Evolutionary conservation across 768 basidiomycete genomes (phyloP), one percentile per base, ranked within the genome.

Genomic region (Thelephora ganbajun): DNA sequence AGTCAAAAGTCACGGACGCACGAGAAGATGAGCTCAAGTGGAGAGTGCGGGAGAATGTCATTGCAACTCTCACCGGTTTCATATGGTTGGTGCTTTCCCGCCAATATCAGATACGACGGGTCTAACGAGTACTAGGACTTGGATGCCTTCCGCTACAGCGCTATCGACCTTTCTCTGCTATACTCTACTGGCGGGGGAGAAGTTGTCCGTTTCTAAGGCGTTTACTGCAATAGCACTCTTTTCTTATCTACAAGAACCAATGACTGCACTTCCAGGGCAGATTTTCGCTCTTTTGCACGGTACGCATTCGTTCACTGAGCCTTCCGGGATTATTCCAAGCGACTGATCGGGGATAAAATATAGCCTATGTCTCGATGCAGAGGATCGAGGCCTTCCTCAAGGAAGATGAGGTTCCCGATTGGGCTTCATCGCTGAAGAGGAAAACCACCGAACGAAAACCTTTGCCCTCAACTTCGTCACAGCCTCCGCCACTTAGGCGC

Each of bases 171-270:
- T 83, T 59, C 63, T 79, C 36, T 79, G 72, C 54, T 84, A 79
- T 53, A 83, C 85, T 6, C 62, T 82, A 18, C 65, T 86, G 37
- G 82, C 77, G 5, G 69, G 72, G 13, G 59, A 83, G 51, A 71
- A 68, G 19, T 61, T 90, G 16, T 88, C 85, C 0, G 82, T 89
- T 3, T 79, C 83, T 0, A 80, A 80, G 51, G 87, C 86, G 0
- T 90, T 90, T 64, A 86, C 86, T 0, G 73, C 86, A 0, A 72
- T 90, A 18, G 79, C 84, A 1, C 66, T 89, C 16, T 89, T 92
- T 63, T 69, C 76, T 1, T 76, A 83, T 59, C 65, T 89, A 3
- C 79, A 83, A 53, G 71, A 68, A 23, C 77, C 81, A 2, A 79
- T 84, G 77, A 73, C 75, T 5, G 69, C 69, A 13, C 63, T 84